phyloP scores from a whole-genome alignment of 331 rosid species.

The Malus hybrid region DNA sequence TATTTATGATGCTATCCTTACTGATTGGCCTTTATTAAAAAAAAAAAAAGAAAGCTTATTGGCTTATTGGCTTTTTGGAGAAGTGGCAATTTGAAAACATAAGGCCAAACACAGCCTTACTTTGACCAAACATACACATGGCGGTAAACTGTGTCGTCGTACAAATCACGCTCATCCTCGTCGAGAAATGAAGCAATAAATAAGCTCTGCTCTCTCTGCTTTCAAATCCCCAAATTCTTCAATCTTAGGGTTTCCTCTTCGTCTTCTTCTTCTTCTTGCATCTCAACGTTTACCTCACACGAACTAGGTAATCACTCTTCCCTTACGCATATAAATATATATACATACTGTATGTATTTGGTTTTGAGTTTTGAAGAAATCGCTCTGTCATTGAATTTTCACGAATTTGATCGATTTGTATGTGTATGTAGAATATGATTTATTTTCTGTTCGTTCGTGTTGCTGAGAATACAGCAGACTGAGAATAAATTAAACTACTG shows the following conservation, averaged over 20 bases:
- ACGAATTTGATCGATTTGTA: not conserved
- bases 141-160: not conserved
- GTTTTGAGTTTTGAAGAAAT: not conserved
- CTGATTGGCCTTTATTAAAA: no score
- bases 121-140: not conserved
- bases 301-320: not conserved
- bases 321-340: not conserved
- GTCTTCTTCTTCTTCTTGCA: not conserved
- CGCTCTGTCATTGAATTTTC: not conserved
- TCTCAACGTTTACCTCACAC: not conserved
- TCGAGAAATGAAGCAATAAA: not conserved
- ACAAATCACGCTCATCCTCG: not conserved
- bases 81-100: not conserved
- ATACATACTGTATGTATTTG: not conserved
- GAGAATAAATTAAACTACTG: not conserved
- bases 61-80: not conserved
- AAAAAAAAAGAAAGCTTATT: not conserved
- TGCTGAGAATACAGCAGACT: not conserved
- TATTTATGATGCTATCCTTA: no score
- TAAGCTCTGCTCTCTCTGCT: not conserved
- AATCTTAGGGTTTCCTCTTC: not conserved
- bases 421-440: not conserved
- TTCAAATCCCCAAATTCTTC: not conserved
- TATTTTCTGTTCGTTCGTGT: not conserved
- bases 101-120: not conserved